Conservation (phyloP, 2,329 filamentous ascomycete genomes). For the Chrysoporthe puriensis region DNA sequence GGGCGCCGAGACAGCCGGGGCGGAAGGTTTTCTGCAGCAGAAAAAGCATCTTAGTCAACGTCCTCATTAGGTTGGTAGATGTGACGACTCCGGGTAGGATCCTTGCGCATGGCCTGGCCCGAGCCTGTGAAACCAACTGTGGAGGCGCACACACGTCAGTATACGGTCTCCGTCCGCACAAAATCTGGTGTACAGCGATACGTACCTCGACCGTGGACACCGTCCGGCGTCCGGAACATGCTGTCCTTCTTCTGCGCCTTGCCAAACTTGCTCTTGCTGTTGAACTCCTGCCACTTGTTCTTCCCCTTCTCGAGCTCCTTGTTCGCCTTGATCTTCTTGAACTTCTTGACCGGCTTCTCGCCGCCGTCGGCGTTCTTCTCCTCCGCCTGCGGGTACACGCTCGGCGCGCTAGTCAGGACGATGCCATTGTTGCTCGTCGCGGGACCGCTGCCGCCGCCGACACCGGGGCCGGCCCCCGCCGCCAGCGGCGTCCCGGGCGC, state of each 20-base stretch:
- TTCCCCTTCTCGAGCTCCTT: constrained; percentile 91
- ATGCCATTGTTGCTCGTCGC: constrained; percentile 48
- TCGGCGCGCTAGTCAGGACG: constrained; percentile 60
- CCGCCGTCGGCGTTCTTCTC: constrained; percentile 67
- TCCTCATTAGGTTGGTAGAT: constrained; percentile 81
- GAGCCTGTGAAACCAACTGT: constrained; percentile 95
- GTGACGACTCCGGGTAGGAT: constrained; percentile 78
- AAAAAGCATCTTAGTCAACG: constrained; percentile 59
- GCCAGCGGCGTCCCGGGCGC: constrained; percentile 26
- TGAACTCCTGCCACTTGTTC: constrained; percentile 94
- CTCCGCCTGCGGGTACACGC: constrained; percentile 60
- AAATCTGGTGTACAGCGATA: constrained; percentile 15
- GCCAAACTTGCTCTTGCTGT: constrained; percentile 72
- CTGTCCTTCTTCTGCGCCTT: constrained; percentile 81
- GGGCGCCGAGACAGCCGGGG: not conserved
- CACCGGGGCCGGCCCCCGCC: constrained; percentile 52
- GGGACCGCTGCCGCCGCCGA: constrained; percentile 28
- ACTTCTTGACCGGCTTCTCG: constrained; percentile 76
- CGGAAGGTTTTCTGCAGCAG: constrained; percentile 29
- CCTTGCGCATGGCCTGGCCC: constrained; percentile 94
- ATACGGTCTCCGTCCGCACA: not conserved
- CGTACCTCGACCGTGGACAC: constrained; percentile 82
- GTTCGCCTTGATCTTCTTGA: constrained; percentile 89
- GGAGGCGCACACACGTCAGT: constrained; percentile 35
- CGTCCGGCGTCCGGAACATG: constrained; percentile 94